A percentile compares a stretch with the other conserved stretches of the same genome.
phyloP scores from a whole-genome alignment of 2,329 filamentous ascomycete species.

The Cladophialophora psammophila region DNA sequence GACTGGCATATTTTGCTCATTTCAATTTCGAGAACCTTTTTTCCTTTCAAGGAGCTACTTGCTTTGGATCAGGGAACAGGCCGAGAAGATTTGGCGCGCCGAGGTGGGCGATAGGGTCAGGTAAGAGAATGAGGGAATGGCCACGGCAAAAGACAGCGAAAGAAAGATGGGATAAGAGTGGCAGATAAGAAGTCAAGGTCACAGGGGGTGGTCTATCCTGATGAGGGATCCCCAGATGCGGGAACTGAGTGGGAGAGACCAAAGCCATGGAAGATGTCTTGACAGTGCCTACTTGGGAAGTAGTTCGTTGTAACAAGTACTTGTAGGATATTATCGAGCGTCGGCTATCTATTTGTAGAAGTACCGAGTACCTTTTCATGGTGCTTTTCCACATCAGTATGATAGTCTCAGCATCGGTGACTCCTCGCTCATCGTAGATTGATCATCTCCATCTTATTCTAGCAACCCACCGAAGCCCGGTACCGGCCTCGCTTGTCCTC shows the following conservation, averaged over 20 bases:
- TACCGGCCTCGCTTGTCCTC: conserved; percentile 10
- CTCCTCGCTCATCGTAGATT: no score
- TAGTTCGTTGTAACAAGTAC: no score
- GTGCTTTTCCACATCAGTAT: no score
- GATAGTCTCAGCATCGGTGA: no score
- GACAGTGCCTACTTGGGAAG: no score
- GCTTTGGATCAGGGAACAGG: background rate
- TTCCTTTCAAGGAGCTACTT: background rate
- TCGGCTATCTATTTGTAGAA: no score
- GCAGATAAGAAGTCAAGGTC: background rate
- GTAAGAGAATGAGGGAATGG: background rate
- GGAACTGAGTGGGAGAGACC: background rate
- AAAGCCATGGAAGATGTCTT: background rate
- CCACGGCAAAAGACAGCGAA: background rate
- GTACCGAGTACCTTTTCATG: no score
- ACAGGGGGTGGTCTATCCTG: background rate
- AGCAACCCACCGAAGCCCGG: conserved; percentile 1
- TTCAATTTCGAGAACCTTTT: background rate
- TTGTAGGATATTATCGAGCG: no score
- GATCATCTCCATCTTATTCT: background rate
- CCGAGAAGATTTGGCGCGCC: background rate
- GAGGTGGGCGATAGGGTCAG: background rate
- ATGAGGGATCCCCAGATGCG: background rate
- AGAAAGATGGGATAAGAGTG: background rate
- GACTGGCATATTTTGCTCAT: background rate